These are phyloP conservation scores for Peniophora sp. DNA, from an alignment of 1,284 basidiomycete genomes.

Conservation along the genomic window DNA sequence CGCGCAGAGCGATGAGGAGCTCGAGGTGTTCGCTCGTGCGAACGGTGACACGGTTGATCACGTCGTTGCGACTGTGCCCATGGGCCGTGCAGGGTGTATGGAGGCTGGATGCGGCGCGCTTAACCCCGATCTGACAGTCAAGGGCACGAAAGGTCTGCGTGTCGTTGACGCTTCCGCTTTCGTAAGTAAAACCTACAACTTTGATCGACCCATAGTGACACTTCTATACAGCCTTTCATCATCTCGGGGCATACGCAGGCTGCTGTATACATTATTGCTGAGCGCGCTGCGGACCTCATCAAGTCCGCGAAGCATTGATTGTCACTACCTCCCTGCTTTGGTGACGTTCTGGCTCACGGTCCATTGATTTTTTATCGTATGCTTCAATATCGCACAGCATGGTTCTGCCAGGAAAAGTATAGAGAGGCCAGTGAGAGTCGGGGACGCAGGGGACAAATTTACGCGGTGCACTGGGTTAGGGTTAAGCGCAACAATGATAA, in stretches of 20 bases:
- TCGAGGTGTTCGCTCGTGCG: conserved; percentile 16
- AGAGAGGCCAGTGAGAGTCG: too few species aligned
- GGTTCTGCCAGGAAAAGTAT: too few species aligned
- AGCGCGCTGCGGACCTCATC: conserved; percentile 2
- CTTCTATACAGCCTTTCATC: conserved; percentile 11
- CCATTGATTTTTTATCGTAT: too few species aligned
- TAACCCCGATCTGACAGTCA: conserved; percentile 43
- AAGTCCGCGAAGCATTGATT: conserved; percentile 8
- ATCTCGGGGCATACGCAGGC: conserved; percentile 12
- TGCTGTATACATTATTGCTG: conserved; percentile 11
- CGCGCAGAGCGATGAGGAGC: conserved; percentile 15
- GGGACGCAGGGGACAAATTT: too few species aligned
- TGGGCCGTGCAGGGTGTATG: conserved; percentile 14
- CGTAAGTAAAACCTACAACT: conserved; percentile 6
- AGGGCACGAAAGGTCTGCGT: conserved; percentile 31
- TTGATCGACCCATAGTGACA: neutral
- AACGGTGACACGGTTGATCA: conserved; percentile 17
- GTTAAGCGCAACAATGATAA: too few species aligned
- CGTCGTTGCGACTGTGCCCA: conserved; percentile 20
- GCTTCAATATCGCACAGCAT: too few species aligned
- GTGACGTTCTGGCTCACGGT: too few species aligned
- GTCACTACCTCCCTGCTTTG: too few species aligned
- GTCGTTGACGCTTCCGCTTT: conserved; percentile 17
- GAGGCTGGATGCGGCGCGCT: conserved; percentile 31
- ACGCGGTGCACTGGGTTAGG: too few species aligned